A percentile compares a stretch with the other conserved stretches of the same genome.
phyloP scores from a whole-genome alignment of 2,329 filamentous ascomycete species.

The Penicillium sp. region DNA sequence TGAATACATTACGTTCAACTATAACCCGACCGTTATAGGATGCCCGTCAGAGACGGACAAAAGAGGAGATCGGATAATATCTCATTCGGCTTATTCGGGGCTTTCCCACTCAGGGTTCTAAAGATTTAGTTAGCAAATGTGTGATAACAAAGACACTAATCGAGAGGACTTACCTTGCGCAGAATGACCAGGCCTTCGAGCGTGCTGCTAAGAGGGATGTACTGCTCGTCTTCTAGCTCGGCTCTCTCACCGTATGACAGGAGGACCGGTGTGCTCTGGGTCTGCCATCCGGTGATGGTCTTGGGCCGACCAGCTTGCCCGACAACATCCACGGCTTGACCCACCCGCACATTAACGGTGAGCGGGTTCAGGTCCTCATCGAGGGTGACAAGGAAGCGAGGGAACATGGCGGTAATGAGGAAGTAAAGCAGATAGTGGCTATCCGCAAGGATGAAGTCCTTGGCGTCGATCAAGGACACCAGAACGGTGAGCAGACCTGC shows the following conservation, averaged over 20 bases:
- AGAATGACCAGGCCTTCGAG: slow-evolving; percentile 94
- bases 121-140: slow-evolving; percentile 22
- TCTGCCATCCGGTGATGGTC: slow-evolving; percentile 99
- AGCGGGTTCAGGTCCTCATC: slow-evolving; percentile 92
- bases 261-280: slow-evolving; percentile 95
- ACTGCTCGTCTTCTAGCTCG: slow-evolving; percentile 96
- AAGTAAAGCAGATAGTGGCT: slow-evolving; percentile 95
- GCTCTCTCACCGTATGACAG: slow-evolving; percentile 92
- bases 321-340: slow-evolving; percentile 96
- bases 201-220: slow-evolving; percentile 83
- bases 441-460: slow-evolving; percentile 69
- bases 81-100: slow-evolving; percentile 31
- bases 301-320: slow-evolving; percentile 95
- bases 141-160: neutral
- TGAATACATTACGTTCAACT: slow-evolving; percentile 35
- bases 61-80: slow-evolving; percentile 15
- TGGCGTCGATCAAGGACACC: slow-evolving; percentile 90
- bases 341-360: slow-evolving; percentile 92
- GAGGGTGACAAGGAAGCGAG: slow-evolving; percentile 90
- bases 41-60: slow-evolving; percentile 16
- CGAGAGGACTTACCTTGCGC: slow-evolving; percentile 68
- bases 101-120: slow-evolving; percentile 46
- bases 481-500: slow-evolving; percentile 85
- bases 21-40: slow-evolving; percentile 22
- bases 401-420: slow-evolving; percentile 93